Percentiles rank a stretch among this genome's conserved stretches.
Evolutionary conservation across 192 early-diverging fungal species (phyloP).

Genomic region (Spinellus fusiger): DNA sequence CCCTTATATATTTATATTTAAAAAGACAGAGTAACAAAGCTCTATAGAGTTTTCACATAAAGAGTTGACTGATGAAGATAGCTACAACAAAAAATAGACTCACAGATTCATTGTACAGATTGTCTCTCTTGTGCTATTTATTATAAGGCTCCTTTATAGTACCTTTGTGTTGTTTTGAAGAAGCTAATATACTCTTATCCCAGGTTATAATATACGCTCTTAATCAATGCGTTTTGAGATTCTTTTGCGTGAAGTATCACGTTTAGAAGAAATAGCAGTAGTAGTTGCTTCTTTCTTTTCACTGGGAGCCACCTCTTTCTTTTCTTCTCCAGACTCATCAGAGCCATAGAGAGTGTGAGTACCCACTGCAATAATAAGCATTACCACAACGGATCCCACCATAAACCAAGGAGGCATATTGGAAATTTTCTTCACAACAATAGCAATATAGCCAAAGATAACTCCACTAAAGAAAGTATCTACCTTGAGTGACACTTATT

Average conservation of each 20-base stretch:
- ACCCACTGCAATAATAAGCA: conserved; percentile 5
- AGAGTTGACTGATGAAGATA: no score
- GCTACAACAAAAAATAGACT: no score
- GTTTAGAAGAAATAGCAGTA: background rate
- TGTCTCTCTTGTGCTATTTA: no score
- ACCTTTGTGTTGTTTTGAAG: no score
- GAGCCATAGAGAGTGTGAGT: background rate
- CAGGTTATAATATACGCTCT: no score
- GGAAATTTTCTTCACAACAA: conserved; percentile 8
- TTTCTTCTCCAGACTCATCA: background rate
- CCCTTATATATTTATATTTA: no score
- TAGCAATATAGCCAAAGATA: conserved; percentile 2
- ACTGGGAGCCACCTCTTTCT: background rate
- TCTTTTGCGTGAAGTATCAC: background rate
- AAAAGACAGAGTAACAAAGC: no score
- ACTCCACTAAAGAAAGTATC: conserved; percentile 2
- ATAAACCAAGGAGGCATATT: conserved; percentile 6
- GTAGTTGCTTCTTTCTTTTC: background rate
- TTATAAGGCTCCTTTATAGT: no score
- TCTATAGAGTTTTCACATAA: no score
- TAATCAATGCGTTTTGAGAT: conserved; percentile 15
- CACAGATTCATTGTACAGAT: no score
- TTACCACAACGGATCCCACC: conserved; percentile 1
- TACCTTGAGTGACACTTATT: no score
- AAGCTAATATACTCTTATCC: no score